Evolutionary conservation across 116 monocot species (phyloP).

Genomic region (Papilionanthe hybrid): DNA sequence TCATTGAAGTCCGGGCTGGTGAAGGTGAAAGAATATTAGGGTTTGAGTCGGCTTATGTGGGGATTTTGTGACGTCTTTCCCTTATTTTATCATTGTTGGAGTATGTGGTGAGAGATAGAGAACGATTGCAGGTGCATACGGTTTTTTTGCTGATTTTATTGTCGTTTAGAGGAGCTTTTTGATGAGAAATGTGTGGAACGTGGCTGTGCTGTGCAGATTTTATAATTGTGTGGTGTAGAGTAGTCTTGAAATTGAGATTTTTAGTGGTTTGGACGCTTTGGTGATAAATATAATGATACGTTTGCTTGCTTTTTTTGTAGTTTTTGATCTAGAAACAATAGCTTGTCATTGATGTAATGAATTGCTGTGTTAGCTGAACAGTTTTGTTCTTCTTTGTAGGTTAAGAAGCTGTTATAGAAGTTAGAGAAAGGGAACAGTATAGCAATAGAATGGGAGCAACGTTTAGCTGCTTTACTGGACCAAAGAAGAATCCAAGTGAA

Average conservation of each 20-base stretch:
- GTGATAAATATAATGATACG: neutral
- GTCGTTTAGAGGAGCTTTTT: no score
- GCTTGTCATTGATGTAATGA: neutral
- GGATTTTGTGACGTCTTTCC: neutral
- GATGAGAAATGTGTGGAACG: no score
- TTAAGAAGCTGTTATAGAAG: neutral
- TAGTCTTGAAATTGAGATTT: neutral
- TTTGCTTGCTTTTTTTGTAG: neutral
- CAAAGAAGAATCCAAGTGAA: neutral
- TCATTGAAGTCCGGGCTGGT: neutral
- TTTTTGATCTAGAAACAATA: neutral
- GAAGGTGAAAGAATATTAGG: neutral
- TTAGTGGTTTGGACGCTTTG: neutral
- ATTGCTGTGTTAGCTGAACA: neutral
- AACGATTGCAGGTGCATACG: no score
- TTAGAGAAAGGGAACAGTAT: neutral
- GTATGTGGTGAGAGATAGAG: no score
- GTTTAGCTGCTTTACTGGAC: slow-evolving; percentile 3
- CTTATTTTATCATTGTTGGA: neutral
- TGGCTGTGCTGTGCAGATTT: neutral
- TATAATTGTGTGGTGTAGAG: neutral
- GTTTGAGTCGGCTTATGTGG: neutral
- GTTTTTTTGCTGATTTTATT: no score
- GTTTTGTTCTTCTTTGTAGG: neutral
- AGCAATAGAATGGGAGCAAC: neutral